phyloP scores from a whole-genome alignment of 2,329 filamentous ascomycete genomes.

The Sporothrix pseudoabietina region DNA sequence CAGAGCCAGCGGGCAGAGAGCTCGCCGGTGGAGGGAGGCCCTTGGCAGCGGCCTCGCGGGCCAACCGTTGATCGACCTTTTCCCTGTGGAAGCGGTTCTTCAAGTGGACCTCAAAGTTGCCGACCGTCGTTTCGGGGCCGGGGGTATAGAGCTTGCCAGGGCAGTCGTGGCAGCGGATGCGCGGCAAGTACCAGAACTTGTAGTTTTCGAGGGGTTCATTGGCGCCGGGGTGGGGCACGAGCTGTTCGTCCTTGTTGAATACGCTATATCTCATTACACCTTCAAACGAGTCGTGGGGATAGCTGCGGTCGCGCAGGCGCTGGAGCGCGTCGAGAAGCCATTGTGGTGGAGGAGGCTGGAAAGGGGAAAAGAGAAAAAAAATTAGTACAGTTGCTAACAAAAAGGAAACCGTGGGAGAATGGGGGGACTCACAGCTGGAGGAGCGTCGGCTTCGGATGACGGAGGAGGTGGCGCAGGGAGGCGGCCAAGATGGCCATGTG shows the following conservation, averaged over 20 bases:
- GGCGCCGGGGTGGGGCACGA: slow-evolving; percentile 54
- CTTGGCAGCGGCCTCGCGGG: slow-evolving; percentile 36
- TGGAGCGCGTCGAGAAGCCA: slow-evolving; percentile 81
- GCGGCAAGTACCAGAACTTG: slow-evolving; percentile 79
- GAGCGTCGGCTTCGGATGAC: slow-evolving; percentile 57
- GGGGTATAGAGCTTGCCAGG: slow-evolving; percentile 93
- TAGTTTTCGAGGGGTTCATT: slow-evolving; percentile 60
- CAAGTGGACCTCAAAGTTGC: slow-evolving; percentile 91
- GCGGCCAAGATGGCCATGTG: slow-evolving; percentile 63
- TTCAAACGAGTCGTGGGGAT: slow-evolving; percentile 83
- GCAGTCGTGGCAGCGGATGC: slow-evolving; percentile 90
- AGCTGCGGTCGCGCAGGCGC: slow-evolving; percentile 65
- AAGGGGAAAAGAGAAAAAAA: slow-evolving; percentile 31
- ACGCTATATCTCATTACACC: slow-evolving; percentile 87
- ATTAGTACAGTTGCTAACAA: background rate
- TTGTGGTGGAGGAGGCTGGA: slow-evolving; percentile 77
- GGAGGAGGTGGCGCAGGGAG: slow-evolving; percentile 68
- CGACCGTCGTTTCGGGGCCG: slow-evolving; percentile 78
- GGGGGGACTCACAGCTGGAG: slow-evolving; percentile 60
- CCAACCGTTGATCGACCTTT: slow-evolving; percentile 60
- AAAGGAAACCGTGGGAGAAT: background rate
- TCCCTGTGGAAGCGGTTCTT: slow-evolving; percentile 80
- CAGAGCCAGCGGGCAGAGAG: background rate
- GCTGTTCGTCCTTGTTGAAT: slow-evolving; percentile 71
- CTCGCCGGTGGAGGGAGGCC: background rate